Evolutionary conservation across 352 stramenopile species (phyloP), one percentile per base, ranked within the genome.

Genomic region (Pilasporangium apinafurcum): DNA sequence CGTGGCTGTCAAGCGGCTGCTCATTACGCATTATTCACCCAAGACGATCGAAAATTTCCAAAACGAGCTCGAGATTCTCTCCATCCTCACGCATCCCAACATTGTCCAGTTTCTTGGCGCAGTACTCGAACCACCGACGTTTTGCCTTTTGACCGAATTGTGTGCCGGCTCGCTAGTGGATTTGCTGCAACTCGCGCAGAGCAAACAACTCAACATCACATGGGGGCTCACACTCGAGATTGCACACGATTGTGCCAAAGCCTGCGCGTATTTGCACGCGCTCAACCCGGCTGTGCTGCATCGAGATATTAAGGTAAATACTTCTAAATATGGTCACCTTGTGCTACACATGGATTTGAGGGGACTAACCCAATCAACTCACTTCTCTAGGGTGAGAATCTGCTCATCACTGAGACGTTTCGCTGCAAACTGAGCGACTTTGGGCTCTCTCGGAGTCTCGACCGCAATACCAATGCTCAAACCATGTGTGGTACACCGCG

Each of bases 1-100:
- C 36, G 48, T 89, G 29, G 77, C 77, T 8, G 58, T 86, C 45
- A 89, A 89, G 56, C 67, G 68, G 22, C 53, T 89, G 14, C 53
- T 83, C 12, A 57, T 72, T 28, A 59, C 78, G 38, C 60, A 77
- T 25, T 70, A 73, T 46, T 77, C 65, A 22, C 56, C 57, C 21
- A 85, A 85, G 51, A 77, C 60, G 17, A 56, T 84, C 7, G 56
- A 69, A 18, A 65, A 92, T 47, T 92, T 92, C 42, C 68, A 78
- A 32, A 86, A 89, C 40, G 78, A 92, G 45, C 59, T 92, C 27
- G 75, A 78, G n/a, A 91, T 92, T 49, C 69, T 92, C 16, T 87
- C 72, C 2, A 66, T 89, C 31, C 58, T 90, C 17, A 75, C 77
- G 24, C 75, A 92, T 44, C 52, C 76, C 7, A 89, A 80, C 46